phyloP scores from a whole-genome alignment of 2,329 filamentous ascomycete genomes.

The Neoarthrinium moseri region DNA sequence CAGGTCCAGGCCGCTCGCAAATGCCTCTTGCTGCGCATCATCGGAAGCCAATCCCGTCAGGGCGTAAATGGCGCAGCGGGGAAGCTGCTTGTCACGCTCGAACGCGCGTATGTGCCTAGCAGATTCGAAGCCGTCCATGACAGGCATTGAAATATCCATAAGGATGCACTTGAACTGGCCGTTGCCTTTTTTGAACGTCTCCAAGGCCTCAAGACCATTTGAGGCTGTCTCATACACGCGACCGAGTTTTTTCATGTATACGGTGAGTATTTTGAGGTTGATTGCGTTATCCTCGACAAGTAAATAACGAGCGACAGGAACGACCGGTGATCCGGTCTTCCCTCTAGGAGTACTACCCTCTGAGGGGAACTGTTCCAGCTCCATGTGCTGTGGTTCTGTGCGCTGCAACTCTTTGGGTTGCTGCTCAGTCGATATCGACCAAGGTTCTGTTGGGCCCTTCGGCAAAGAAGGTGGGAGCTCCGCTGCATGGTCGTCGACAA shows the following conservation, averaged over 20 bases:
- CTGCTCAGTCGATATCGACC: too few relatives aligned
- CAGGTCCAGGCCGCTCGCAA: conserved; percentile 42
- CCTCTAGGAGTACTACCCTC: too few relatives aligned
- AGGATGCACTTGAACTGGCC: conserved; percentile 10
- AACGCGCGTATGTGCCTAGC: conserved; percentile 39
- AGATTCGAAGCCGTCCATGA: conserved; percentile 39
- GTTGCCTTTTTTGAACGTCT: conserved; percentile 24
- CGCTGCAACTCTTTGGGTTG: too few relatives aligned
- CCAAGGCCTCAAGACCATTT: conserved; percentile 36
- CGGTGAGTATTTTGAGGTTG: conserved; percentile 31
- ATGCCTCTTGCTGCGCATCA: conserved; percentile 42
- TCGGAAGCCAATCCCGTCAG: conserved; percentile 43
- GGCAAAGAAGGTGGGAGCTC: too few relatives aligned
- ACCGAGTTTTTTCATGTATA: conserved; percentile 29
- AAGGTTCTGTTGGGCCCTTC: too few relatives aligned
- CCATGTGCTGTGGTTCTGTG: too few relatives aligned
- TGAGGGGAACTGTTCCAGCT: too few relatives aligned
- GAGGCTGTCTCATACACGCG: conserved; percentile 28
- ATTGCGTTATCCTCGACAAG: conserved; percentile 41
- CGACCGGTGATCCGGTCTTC: too few relatives aligned
- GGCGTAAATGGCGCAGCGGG: conserved; percentile 40
- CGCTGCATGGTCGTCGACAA: too few relatives aligned
- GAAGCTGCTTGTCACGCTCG: conserved; percentile 34
- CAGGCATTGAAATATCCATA: conserved; percentile 40
- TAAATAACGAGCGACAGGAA: conserved; percentile 20